Evolutionary conservation across 2,329 filamentous ascomycete species (phyloP), one percentile per base, ranked within the genome.

Genomic region (Endoconidiophora polonica): DNA sequence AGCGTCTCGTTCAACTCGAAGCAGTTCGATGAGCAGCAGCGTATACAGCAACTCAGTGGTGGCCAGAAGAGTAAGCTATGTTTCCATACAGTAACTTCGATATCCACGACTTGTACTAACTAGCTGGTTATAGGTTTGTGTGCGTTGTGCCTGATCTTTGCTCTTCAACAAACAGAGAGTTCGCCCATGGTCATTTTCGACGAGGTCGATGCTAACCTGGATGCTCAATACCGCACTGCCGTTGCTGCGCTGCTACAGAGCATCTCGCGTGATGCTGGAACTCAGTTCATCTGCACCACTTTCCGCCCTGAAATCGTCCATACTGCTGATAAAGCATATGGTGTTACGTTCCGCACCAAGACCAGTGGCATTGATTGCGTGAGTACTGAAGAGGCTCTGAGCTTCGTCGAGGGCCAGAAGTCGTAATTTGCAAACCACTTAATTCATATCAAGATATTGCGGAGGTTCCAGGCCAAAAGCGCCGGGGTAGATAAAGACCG

Each of bases 111-210:
- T 43, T 18, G n/a, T 48, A 56, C 56, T 59, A 55, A 59, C 55
- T 47, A 54, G 42, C 54, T 26, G 43, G 2, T n/a, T 46, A 5
- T 55, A 87, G 84, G 86, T 76, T 72, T 96, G 55, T 96, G 90
- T 65, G 91, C 91, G 7, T 77, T 98, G n/a, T 93, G 91, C 42
- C 77, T 98, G 47, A 93, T 98, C 57, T 98, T 98, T 62, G 91
- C 91, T n/a, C 93, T 98, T 57, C 91, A 98, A 66, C 86, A 88
- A 58, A 94, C 90, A 53, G 91, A 98, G 63, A 91, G 90, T 7
- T 93, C 90, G 42, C 91, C 91, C 1, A 96, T 98, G 73, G 95
- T 98, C 63, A 88, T 98, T 59, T 98, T 98, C 59, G 91, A 98
- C 64, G 91, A 98, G 66, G 94, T 98, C 56, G 91, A 98, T 61